These are phyloP conservation scores for Didymella keratinophila DNA, from an alignment of 2,329 filamentous ascomycete species.

Conservation along the genomic window DNA sequence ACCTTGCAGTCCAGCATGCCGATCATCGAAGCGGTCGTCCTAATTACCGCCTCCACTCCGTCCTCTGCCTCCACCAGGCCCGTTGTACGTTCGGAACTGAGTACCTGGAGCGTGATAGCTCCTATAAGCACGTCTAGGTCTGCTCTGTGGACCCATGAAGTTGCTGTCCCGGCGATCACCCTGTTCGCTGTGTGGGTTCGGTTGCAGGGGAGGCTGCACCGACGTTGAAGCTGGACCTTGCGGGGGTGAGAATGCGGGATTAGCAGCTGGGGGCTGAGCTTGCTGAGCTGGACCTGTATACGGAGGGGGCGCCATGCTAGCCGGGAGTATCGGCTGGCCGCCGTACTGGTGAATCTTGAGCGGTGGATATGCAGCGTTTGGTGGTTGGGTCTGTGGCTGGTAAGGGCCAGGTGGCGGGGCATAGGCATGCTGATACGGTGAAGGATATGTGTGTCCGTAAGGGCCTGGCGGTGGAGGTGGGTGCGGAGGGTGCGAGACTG, in stretches of 20 bases:
- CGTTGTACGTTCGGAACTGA: conserved; percentile 45
- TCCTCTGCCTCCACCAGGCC: conserved; percentile 34
- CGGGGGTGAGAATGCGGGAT: conserved; percentile 30
- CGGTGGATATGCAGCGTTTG: conserved; percentile 38
- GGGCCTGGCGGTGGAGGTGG: conserved; percentile 30
- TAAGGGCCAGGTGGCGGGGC: conserved; percentile 45
- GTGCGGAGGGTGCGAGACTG: conserved; percentile 29
- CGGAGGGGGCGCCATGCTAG: conserved; percentile 46
- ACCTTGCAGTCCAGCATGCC: not conserved
- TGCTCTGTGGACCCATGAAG: conserved; percentile 33
- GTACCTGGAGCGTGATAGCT: conserved; percentile 46
- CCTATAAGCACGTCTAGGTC: conserved; percentile 42
- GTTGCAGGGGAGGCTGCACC: conserved; percentile 17
- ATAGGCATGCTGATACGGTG: conserved; percentile 41
- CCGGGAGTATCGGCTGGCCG: conserved; percentile 51
- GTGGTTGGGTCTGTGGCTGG: conserved; percentile 43
- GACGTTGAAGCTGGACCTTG: conserved; percentile 25
- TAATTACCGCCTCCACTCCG: conserved; percentile 39
- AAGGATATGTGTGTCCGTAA: conserved; percentile 29
- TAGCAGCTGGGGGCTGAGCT: conserved; percentile 20
- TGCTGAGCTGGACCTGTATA: conserved; percentile 29
- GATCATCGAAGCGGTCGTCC: not conserved
- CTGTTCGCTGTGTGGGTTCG: conserved; percentile 33
- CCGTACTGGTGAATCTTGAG: conserved; percentile 52
- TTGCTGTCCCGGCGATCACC: conserved; percentile 28